phyloP scores from a whole-genome alignment of 2,329 filamentous ascomycete species.

The Claviceps arundinis region DNA sequence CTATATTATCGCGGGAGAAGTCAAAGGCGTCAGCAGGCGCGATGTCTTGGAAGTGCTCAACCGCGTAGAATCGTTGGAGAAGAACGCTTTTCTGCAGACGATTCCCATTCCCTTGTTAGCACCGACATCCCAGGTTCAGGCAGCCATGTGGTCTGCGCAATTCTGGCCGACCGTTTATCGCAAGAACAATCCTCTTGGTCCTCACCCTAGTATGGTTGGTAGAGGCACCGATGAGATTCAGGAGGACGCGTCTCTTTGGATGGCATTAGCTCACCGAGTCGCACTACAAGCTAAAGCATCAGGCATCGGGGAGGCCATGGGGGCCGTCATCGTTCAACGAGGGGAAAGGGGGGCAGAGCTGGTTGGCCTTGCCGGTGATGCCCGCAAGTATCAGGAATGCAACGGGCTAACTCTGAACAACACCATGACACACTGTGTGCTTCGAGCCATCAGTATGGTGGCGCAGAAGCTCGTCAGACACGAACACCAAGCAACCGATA shows the following conservation, averaged over 20 bases:
- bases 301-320: conserved; percentile 55
- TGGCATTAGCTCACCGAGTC: conserved; percentile 51
- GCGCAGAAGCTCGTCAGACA: conserved; percentile 51
- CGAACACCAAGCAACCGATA: conserved; percentile 30
- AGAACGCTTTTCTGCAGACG: conserved; percentile 43
- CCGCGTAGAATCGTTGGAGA: conserved; percentile 35
- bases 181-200: conserved; percentile 76
- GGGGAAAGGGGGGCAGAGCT: conserved; percentile 38
- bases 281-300: conserved; percentile 43
- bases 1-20: conserved; percentile 42
- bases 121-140: conserved; percentile 64
- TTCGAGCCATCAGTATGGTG: conserved; percentile 74
- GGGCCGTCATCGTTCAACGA: conserved; percentile 63
- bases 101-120: conserved; percentile 60
- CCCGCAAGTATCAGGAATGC: conserved; percentile 49
- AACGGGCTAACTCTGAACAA: conserved; percentile 43
- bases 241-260: conserved; percentile 50
- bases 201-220: conserved; percentile 62
- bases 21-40: conserved; percentile 37
- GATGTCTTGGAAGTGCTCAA: conserved; percentile 37
- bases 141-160: conserved; percentile 56
- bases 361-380: conserved; percentile 65
- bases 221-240: conserved; percentile 58
- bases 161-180: conserved; percentile 82
- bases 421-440: conserved; percentile 63